phyloP scores from a whole-genome alignment of 352 stramenopile genomes.

The Pythium biforme region DNA sequence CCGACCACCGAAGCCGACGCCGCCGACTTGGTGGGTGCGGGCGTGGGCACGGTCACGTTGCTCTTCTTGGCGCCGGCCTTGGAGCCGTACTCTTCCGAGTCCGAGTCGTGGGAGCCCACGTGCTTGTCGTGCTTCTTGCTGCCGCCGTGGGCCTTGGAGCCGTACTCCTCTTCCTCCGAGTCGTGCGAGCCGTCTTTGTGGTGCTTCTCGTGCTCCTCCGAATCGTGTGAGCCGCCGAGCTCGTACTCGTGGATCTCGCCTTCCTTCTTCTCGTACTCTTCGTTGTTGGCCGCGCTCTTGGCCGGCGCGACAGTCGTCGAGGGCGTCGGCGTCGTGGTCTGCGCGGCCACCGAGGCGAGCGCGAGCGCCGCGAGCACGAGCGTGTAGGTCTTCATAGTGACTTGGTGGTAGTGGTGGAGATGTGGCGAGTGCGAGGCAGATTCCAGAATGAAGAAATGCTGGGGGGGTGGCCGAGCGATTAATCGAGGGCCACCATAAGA shows the following conservation, averaged over 20 bases:
- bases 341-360: slow-evolving; percentile 16
- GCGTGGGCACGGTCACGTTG: slow-evolving; percentile 12
- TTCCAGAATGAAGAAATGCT: slow-evolving; percentile 15
- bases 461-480: background rate
- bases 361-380: slow-evolving; percentile 17
- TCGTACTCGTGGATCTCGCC: slow-evolving; percentile 14
- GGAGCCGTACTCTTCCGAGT: slow-evolving; percentile 22
- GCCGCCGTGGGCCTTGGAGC: slow-evolving; percentile 7
- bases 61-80: slow-evolving; percentile 12
- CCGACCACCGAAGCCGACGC: slow-evolving; percentile 13
- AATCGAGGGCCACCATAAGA: background rate
- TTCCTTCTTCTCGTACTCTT: background rate
- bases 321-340: slow-evolving; percentile 1
- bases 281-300: slow-evolving; percentile 3
- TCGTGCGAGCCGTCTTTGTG: background rate
- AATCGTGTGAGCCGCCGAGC: background rate
- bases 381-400: slow-evolving; percentile 26
- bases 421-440: slow-evolving; percentile 5
- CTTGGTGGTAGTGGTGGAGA: background rate
- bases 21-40: slow-evolving; percentile 2
- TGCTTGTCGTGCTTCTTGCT: slow-evolving; percentile 5
- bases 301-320: slow-evolving; percentile 6
- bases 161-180: slow-evolving; percentile 1
- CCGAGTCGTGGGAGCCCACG: slow-evolving; percentile 13
- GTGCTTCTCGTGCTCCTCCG: background rate